Evolutionary conservation across 371 early-diverging fungal species (phyloP), one percentile per base, ranked within the genome.

Genomic region (Apophysomyces sp.): DNA sequence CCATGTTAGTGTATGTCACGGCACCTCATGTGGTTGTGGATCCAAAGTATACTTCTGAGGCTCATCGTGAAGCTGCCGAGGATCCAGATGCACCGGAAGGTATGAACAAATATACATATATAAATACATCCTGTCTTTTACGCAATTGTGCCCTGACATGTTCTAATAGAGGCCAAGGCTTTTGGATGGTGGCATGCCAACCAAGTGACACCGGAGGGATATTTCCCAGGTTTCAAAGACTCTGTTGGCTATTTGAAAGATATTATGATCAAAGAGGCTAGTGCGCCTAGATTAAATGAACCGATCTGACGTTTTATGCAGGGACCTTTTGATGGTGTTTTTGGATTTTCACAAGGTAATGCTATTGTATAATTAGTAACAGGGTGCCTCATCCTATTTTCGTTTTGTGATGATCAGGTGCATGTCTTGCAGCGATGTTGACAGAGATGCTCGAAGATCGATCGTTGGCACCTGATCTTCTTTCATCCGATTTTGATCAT

Each of bases 251-350:
- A 73, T 30, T 44, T 89, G 26, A 79, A 85, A 31, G 64, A 69
- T 3, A 58, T 84, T n/a, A 66, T 86, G 69, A 72, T 74, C 8
- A 76, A 77, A 53, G 72, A 86, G 74, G 86, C 78, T 71, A 44
- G 26, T 16, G 15, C 3, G 13, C 6, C 21, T 9, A 13, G 4
- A 57, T 26, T 26, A 21, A 0, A 16, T 18, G 4, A 9, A 13
- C n/a, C 24, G 24, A 34, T 41, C 6, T 55, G 40, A 28, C 29
- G 29, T 41, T 13, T 24, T 51, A 58, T 40, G 29, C 28, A 85
- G 78, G 89, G 89, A 4, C 89, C 89, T 2, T 92, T 89, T 66
- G 86, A 88, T 65, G 92, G 89, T 27, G 76, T 92, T 4, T 74
- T 92, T 65, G 92, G 92, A 5, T 92, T 92, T 65, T 88, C 89